These are phyloP conservation scores for Phoma sp. DNA, from an alignment of 2,329 filamentous ascomycete species.

Conservation along the genomic window DNA sequence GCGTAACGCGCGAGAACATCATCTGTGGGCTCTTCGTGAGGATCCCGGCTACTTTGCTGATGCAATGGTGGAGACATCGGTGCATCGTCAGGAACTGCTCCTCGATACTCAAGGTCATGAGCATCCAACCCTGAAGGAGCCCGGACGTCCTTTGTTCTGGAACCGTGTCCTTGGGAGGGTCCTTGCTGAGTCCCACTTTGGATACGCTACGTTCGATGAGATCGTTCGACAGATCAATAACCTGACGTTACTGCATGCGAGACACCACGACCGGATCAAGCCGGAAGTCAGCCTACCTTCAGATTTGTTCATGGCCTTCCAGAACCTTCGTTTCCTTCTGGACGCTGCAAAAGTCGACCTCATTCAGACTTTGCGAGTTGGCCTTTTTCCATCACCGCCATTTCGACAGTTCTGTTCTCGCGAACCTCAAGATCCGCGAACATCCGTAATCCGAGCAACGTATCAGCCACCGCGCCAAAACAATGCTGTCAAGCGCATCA, in stretches of 20 bases:
- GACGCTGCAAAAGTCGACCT: constrained; percentile 11
- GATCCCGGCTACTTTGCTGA: constrained; percentile 66
- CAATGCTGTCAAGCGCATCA: constrained; percentile 14
- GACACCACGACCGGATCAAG: constrained; percentile 10
- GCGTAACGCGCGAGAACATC: constrained; percentile 21
- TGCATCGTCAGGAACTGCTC: constrained; percentile 52
- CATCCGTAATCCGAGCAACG: constrained; percentile 9
- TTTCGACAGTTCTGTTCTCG: constrained; percentile 19
- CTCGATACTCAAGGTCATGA: constrained; percentile 7
- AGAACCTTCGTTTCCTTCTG: constrained; percentile 20
- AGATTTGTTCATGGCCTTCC: constrained; percentile 22
- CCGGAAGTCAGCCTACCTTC: constrained; percentile 14
- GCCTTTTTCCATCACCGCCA: constrained; percentile 18
- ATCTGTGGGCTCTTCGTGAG: constrained; percentile 59
- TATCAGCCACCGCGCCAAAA: constrained; percentile 11
- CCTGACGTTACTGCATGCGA: constrained; percentile 9
- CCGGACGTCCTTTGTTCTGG: constrained; percentile 22
- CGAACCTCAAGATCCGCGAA: constrained; percentile 13
- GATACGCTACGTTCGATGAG: constrained; percentile 23
- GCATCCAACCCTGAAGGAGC: constrained; percentile 19
- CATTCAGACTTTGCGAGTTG: constrained; percentile 12
- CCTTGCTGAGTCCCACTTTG: constrained; percentile 16
- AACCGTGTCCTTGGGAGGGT: constrained; percentile 22
- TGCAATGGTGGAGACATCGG: constrained; percentile 51
- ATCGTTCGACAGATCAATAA: constrained; percentile 19